Evolutionary conservation across 495 filamentous ascomycete species (phyloP).

Genomic region (Penicillium taxi): DNA sequence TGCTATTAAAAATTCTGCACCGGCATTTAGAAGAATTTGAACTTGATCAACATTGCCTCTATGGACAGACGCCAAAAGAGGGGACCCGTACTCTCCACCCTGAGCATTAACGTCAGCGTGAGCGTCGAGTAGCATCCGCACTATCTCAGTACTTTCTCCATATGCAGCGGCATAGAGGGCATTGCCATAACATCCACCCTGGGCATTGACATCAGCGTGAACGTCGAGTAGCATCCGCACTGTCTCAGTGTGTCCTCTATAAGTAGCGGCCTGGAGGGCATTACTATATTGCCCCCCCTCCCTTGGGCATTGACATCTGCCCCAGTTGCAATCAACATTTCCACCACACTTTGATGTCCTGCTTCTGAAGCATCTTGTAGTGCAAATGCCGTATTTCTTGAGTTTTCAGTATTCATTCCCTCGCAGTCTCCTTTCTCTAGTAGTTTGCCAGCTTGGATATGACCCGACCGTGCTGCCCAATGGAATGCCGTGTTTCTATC

Average conservation of each 20-base stretch:
- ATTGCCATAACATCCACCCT: background rate
- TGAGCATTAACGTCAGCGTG: background rate
- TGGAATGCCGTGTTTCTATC: no score
- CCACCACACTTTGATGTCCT: background rate
- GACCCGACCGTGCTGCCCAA: background rate
- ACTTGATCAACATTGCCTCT: background rate
- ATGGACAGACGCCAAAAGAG: slow-evolving; percentile 2
- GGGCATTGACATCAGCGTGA: background rate
- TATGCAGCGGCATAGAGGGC: background rate
- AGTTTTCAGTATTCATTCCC: background rate
- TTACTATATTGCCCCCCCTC: background rate
- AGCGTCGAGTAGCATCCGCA: background rate
- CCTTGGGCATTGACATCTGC: background rate
- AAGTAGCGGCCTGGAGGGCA: background rate
- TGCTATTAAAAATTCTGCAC: slow-evolving; percentile 1
- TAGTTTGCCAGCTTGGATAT: background rate
- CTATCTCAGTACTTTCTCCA: background rate
- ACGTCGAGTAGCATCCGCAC: background rate
- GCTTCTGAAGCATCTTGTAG: background rate
- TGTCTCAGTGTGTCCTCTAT: background rate
- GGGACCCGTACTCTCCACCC: background rate
- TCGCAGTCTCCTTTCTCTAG: background rate
- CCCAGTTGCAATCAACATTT: background rate
- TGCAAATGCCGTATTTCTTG: background rate
- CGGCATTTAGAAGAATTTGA: slow-evolving; percentile 4